Evolutionary conservation across 2,329 filamentous ascomycete species (phyloP).

Genomic region (Pestalotiopsis sp.): DNA sequence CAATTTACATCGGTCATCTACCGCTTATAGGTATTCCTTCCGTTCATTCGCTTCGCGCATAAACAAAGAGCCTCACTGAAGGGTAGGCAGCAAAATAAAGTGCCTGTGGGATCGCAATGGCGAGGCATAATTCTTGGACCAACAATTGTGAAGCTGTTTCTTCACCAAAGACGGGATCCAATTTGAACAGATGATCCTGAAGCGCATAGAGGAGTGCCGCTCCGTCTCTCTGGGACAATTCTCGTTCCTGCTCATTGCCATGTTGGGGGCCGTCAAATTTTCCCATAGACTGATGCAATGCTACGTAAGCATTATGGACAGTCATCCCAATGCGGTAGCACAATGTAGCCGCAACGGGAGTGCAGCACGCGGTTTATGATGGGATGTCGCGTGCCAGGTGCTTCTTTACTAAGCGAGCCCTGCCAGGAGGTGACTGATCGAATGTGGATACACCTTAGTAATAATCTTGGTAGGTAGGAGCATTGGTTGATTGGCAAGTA

Average conservation of each 20-base stretch:
- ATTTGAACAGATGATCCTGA: background rate
- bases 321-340: background rate
- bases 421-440: background rate
- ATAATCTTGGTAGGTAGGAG: too few relatives aligned
- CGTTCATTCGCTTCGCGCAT: background rate
- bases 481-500: too few relatives aligned
- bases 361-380: background rate
- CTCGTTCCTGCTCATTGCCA: background rate
- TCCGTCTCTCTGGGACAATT: background rate
- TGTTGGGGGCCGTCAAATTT: background rate
- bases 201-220: background rate
- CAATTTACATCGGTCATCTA: background rate
- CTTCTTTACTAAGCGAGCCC: background rate
- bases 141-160: background rate
- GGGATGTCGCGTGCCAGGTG: background rate
- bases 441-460: too few relatives aligned
- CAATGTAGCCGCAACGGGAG: background rate
- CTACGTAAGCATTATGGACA: background rate
- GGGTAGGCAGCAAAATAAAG: background rate
- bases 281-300: background rate
- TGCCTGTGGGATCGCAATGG: background rate
- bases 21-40: background rate
- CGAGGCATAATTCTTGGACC: background rate
- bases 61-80: background rate
- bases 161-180: background rate